Evolutionary conservation across 495 filamentous ascomycete species (phyloP), one percentile per base, ranked within the genome.

Genomic region (Trichodelitschia bisporula): DNA sequence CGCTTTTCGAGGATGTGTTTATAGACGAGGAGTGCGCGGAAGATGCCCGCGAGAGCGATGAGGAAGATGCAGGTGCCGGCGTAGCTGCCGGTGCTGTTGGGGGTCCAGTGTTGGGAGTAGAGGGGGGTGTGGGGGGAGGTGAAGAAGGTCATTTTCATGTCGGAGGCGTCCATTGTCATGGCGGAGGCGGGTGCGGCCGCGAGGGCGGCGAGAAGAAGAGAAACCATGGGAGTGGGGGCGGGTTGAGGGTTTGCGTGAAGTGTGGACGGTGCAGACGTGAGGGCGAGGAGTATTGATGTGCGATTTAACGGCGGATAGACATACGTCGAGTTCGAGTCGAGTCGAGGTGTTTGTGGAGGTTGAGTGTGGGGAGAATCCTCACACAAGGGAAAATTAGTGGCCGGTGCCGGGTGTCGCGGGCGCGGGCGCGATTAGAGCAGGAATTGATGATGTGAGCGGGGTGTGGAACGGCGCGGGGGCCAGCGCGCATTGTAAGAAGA

Each of bases 1-100:
- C 42, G 51, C 11, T 50, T 53, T 33, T 76, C 67, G 32, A 69
- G 48, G 12, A 53, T 34, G 12, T 51, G 47, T 44, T 74, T 76
- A 38, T 65, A 54, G 3, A 78, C 84, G 26, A 77, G 51, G 8
- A 84, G 52, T 12, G 54, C 55, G 21, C 80, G 72, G 45, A 67
- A 69, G 32, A 74, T 40, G 35, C 70, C 55, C 11, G 70, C 64
- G 15, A 91, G 64, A 11, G 71, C 34, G 48, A 86, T 69, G 26
- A 90, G 59, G 49, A 90, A 89, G 47, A 91, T 72, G 50, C 82
- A 89, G 20, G 77, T 84, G 23, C 62, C 79, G 3, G 74, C 79
- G 46, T 92, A 93, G 30, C 55, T 40, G 31, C 72, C 74, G 0
- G 59, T 56, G 12, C 50, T 63, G 4, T 42, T 54, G 8, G 83